A percentile compares a stretch with the other conserved stretches of the same genome.
These are phyloP conservation scores for Cyberlindnera maclurae DNA, from an alignment of 805 yeast species.

Conservation along the genomic window DNA sequence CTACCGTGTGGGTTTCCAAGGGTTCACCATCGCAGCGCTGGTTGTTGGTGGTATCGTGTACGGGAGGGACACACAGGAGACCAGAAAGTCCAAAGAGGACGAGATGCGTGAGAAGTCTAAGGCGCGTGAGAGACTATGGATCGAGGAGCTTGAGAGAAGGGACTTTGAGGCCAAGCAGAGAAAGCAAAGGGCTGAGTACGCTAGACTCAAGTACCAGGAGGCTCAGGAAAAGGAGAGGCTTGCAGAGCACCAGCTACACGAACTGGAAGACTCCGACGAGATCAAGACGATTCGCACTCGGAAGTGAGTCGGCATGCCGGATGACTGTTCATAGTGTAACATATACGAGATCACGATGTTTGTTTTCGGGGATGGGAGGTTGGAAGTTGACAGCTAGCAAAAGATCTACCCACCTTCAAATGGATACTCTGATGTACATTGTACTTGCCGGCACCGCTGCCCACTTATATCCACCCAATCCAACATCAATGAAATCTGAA, in stretches of 20 bases:
- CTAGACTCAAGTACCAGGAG: slow-evolving; percentile 38
- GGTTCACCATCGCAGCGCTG: slow-evolving; percentile 73
- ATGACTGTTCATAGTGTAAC: too few relatives aligned
- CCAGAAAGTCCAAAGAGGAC: slow-evolving; percentile 53
- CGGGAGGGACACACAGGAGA: slow-evolving; percentile 42
- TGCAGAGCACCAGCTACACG: slow-evolving; percentile 6
- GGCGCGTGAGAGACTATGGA: slow-evolving; percentile 80
- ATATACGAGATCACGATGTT: too few relatives aligned
- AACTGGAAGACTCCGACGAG: too few relatives aligned
- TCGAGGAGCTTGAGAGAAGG: slow-evolving; percentile 82
- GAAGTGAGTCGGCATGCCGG: background rate
- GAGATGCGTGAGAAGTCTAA: slow-evolving; percentile 70
- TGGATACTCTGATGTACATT: too few relatives aligned
- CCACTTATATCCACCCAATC: too few relatives aligned
- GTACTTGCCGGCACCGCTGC: too few relatives aligned
- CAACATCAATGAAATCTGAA: too few relatives aligned
- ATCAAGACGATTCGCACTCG: background rate
- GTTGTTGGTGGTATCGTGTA: slow-evolving; percentile 72
- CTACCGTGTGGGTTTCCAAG: slow-evolving; percentile 85
- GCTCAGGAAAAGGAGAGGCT: slow-evolving; percentile 30
- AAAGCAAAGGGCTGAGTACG: slow-evolving; percentile 58
- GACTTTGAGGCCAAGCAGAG: slow-evolving; percentile 67
- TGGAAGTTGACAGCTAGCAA: too few relatives aligned
- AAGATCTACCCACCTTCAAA: too few relatives aligned
- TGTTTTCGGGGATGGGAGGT: too few relatives aligned